These are phyloP conservation scores for Perkinsela sp. DNA, from an alignment of 208 protist species.

Conservation along the genomic window DNA sequence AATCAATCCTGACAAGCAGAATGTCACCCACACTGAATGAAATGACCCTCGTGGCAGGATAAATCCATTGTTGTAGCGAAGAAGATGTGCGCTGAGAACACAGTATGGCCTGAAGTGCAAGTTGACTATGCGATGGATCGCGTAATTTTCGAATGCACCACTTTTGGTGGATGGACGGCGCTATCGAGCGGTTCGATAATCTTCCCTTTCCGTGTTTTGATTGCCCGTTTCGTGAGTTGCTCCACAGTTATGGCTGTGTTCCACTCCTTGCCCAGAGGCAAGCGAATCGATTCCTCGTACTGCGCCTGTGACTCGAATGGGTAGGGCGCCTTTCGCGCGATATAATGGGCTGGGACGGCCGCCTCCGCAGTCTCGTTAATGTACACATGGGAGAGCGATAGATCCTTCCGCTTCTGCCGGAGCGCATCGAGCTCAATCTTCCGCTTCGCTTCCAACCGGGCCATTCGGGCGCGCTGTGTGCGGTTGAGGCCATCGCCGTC, in stretches of 20 bases:
- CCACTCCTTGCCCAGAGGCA: slow-evolving; percentile 58
- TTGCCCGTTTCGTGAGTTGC: slow-evolving; percentile 33
- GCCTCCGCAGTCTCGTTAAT: slow-evolving; percentile 68
- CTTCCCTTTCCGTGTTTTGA: slow-evolving; percentile 44
- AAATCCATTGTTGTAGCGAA: too few species aligned
- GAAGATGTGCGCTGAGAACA: too few species aligned
- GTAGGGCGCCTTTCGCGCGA: slow-evolving; percentile 55
- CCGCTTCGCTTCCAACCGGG: slow-evolving; percentile 15
- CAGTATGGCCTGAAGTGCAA: too few species aligned
- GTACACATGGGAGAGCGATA: slow-evolving; percentile 54
- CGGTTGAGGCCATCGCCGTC: slow-evolving; percentile 34
- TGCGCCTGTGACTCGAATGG: slow-evolving; percentile 60
- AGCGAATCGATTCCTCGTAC: slow-evolving; percentile 58
- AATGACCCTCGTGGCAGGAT: too few species aligned
- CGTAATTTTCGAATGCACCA: not conserved
- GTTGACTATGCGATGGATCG: too few species aligned
- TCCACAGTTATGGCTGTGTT: slow-evolving; percentile 42
- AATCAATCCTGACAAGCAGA: too few species aligned
- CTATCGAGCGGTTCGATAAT: slow-evolving; percentile 27
- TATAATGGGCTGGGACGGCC: slow-evolving; percentile 50
- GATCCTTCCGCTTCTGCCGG: slow-evolving; percentile 47
- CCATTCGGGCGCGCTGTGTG: slow-evolving; percentile 23
- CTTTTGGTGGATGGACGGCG: not conserved
- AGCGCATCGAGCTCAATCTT: slow-evolving; percentile 34
- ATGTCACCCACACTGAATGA: too few species aligned